phyloP scores from a whole-genome alignment of 257 asterid species.

The Capsicum baccatum region DNA sequence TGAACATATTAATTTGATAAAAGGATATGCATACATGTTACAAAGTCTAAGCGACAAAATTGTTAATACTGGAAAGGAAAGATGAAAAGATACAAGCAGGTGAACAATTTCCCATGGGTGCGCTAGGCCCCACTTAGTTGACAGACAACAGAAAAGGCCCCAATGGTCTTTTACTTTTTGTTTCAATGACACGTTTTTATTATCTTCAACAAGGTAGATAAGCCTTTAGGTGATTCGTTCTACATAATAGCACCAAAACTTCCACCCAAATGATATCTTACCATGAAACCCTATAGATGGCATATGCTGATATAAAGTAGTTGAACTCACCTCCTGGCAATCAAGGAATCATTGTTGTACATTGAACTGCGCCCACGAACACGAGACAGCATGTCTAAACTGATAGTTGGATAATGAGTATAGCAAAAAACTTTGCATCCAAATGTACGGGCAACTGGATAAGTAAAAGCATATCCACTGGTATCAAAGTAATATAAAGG shows the following conservation, averaged over 20 bases:
- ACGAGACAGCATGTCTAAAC: conserved; percentile 94
- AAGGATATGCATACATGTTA: not conserved
- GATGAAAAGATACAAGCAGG: not conserved
- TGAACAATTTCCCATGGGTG: not conserved
- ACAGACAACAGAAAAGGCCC: not conserved
- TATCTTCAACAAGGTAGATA: not conserved
- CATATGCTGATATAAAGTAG: not conserved
- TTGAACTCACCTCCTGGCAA: conserved; percentile 70
- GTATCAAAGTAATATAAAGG: conserved; percentile 89
- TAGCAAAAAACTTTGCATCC: conserved; percentile 91
- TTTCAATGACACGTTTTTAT: not conserved
- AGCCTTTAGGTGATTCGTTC: conserved; percentile 4
- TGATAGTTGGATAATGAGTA: conserved; percentile 95
- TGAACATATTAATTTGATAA: conserved; percentile 8
- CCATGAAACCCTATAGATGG: not conserved
- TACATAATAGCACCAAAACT: not conserved
- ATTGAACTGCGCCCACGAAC: conserved; percentile 71
- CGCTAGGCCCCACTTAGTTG: not conserved
- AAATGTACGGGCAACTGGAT: conserved; percentile 85
- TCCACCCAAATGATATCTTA: conserved; percentile 21
- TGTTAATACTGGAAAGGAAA: not conserved
- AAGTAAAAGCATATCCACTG: conserved; percentile 95
- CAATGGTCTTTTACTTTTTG: not conserved
- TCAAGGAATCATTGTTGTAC: conserved; percentile 82
- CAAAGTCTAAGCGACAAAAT: not conserved